Evolutionary conservation across 768 basidiomycete species (phyloP).

Genomic region (Hygrophorus russula): DNA sequence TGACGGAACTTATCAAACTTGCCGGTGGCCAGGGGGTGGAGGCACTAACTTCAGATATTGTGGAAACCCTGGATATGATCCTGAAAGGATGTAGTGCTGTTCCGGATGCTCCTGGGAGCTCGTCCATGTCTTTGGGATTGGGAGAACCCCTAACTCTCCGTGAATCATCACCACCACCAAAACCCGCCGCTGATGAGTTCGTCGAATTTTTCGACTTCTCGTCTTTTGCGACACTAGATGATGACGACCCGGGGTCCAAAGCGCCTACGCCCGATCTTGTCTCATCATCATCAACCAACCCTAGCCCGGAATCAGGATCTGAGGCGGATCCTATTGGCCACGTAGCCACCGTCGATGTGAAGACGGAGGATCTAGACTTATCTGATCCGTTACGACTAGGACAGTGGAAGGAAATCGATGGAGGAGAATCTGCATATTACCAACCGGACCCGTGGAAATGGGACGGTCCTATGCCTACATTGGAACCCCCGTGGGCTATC

Average conservation of each 20-base stretch:
- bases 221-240: conserved; percentile 41
- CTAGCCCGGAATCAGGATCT: conserved; percentile 64
- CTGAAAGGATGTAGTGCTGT: conserved; percentile 39
- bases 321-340: conserved; percentile 41
- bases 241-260: conserved; percentile 51
- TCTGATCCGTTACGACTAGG: conserved; percentile 47
- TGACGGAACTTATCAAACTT: conserved; percentile 53
- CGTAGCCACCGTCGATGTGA: conserved; percentile 34
- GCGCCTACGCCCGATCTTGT: conserved; percentile 69
- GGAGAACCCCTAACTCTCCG: neutral
- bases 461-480: conserved; percentile 53
- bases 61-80: conserved; percentile 52
- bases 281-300: conserved; percentile 60
- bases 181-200: conserved; percentile 33
- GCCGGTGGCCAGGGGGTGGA: conserved; percentile 35
- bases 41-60: conserved; percentile 35
- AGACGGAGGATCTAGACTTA: conserved; percentile 45
- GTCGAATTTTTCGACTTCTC: conserved; percentile 64
- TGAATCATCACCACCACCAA: conserved; percentile 12
- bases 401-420: conserved; percentile 60
- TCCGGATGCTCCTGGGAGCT: conserved; percentile 16
- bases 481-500: conserved; percentile 68
- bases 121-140: neutral
- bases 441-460: conserved; percentile 57
- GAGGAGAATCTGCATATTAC: conserved; percentile 65